These are phyloP conservation scores for Diaporthe ampelina DNA, from an alignment of 2,329 filamentous ascomycete genomes.

Conservation along the genomic window DNA sequence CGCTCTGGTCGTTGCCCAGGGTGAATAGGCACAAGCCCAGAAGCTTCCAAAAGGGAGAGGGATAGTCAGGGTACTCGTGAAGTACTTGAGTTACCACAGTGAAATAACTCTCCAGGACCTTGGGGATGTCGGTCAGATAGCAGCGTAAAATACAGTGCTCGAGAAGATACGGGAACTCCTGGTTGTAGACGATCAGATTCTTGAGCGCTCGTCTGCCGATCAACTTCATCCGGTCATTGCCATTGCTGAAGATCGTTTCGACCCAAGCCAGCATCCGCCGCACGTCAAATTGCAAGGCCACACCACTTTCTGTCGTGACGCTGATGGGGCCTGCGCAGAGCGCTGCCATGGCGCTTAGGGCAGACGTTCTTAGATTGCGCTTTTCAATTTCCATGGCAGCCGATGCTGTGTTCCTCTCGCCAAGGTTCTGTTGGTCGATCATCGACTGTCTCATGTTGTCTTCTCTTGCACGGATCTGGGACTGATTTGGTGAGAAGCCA, in stretches of 20 bases:
- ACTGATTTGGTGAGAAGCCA: slow-evolving; percentile 93
- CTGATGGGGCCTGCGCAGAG: slow-evolving; percentile 89
- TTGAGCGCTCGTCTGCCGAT: slow-evolving; percentile 90
- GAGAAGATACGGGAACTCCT: slow-evolving; percentile 85
- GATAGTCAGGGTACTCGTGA: slow-evolving; percentile 84
- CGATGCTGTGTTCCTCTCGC: slow-evolving; percentile 82
- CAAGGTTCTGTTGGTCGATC: slow-evolving; percentile 82
- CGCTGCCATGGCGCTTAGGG: slow-evolving; percentile 94
- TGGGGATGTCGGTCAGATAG: slow-evolving; percentile 84
- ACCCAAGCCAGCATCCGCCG: slow-evolving; percentile 95
- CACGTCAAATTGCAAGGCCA: slow-evolving; percentile 91
- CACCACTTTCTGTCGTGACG: slow-evolving; percentile 88
- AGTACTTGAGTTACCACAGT: slow-evolving; percentile 91
- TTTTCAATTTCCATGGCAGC: slow-evolving; percentile 98
- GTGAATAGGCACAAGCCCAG: slow-evolving; percentile 91
- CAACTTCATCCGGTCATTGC: slow-evolving; percentile 90
- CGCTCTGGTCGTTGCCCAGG: slow-evolving; percentile 90
- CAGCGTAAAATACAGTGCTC: slow-evolving; percentile 94
- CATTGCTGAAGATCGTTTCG: slow-evolving; percentile 91
- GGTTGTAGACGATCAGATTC: slow-evolving; percentile 92
- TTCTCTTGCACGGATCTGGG: slow-evolving; percentile 84
- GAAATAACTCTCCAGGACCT: slow-evolving; percentile 95
- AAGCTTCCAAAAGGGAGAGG: slow-evolving; percentile 90
- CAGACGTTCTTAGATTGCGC: slow-evolving; percentile 88
- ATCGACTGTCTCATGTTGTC: slow-evolving; percentile 89